Evolutionary conservation across 2,329 filamentous ascomycete species (phyloP).

Genomic region (Camptophora hylomeconis): DNA sequence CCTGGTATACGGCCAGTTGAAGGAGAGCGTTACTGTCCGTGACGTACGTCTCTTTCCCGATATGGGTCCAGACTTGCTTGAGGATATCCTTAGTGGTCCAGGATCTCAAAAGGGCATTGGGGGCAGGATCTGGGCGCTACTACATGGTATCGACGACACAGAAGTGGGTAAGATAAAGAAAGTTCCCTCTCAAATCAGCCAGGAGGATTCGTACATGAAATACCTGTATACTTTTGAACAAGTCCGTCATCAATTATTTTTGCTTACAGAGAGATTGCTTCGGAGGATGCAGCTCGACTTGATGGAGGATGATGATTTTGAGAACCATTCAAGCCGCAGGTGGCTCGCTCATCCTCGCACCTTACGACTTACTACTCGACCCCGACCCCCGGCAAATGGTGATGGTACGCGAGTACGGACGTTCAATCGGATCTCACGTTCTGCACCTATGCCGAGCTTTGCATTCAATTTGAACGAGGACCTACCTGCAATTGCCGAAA

Average conservation of each 20-base stretch:
- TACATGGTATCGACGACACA: conserved; percentile 67
- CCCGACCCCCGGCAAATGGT: conserved; percentile 38
- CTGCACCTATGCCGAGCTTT: conserved; percentile 58
- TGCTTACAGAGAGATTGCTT: conserved; percentile 57
- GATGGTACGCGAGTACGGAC: conserved; percentile 44
- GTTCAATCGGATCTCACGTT: conserved; percentile 63
- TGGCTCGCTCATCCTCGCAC: conserved; percentile 79
- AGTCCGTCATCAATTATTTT: conserved; percentile 55
- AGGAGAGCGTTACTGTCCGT: conserved; percentile 48
- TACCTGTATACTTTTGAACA: conserved; percentile 48
- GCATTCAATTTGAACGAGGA: conserved; percentile 52
- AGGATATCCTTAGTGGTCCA: conserved; percentile 55
- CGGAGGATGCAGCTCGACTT: conserved; percentile 70
- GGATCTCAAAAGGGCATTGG: conserved; percentile 62
- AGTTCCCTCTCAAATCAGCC: conserved; percentile 77
- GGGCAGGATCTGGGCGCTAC: conserved; percentile 57
- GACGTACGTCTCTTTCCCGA: conserved; percentile 50
- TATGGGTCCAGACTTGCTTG: conserved; percentile 53
- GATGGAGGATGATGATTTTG: conserved; percentile 37
- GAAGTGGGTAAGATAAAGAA: conserved; percentile 60
- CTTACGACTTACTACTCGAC: conserved; percentile 65
- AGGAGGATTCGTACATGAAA: conserved; percentile 79
- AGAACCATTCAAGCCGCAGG: conserved; percentile 15
- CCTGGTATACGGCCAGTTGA: conserved; percentile 36
- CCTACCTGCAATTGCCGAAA: conserved; percentile 49